These are phyloP conservation scores for Komagataella populi DNA, from an alignment of 805 yeast genomes.

Conservation along the genomic window DNA sequence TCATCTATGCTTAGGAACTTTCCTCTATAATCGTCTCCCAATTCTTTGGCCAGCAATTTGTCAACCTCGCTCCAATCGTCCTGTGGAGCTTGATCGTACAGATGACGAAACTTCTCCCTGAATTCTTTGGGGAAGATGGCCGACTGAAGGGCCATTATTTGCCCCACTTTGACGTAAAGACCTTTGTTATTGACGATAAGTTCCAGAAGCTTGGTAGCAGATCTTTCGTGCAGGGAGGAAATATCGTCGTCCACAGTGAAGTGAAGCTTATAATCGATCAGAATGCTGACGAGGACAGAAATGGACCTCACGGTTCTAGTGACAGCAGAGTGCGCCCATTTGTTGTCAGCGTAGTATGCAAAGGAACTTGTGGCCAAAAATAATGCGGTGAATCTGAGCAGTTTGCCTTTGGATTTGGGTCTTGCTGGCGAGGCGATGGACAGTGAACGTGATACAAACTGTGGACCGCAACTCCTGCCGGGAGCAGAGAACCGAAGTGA, in stretches of 20 bases:
- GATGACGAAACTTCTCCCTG: conserved; percentile 37
- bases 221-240: conserved; percentile 44
- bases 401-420: background rate
- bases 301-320: conserved; percentile 40
- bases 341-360: conserved; percentile 16
- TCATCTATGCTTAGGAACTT: conserved; percentile 34
- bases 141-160: conserved; percentile 68
- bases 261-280: conserved; percentile 45
- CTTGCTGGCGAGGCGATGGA: background rate
- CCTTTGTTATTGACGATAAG: conserved; percentile 37
- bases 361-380: background rate
- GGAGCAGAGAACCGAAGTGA: background rate
- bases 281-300: conserved; percentile 32
- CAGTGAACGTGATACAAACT: background rate
- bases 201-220: conserved; percentile 35
- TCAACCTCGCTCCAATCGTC: conserved; percentile 38
- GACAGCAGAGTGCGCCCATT: conserved; percentile 32
- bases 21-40: conserved; percentile 28
- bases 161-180: conserved; percentile 65
- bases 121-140: conserved; percentile 50
- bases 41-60: conserved; percentile 19
- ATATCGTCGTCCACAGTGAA: conserved; percentile 31
- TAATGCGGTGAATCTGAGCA: background rate
- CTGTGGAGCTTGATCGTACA: conserved; percentile 59
- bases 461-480: background rate